Base-by-base conservation (phyloP, 345 rosid genomes). In the Trapa bicornis region DNA sequence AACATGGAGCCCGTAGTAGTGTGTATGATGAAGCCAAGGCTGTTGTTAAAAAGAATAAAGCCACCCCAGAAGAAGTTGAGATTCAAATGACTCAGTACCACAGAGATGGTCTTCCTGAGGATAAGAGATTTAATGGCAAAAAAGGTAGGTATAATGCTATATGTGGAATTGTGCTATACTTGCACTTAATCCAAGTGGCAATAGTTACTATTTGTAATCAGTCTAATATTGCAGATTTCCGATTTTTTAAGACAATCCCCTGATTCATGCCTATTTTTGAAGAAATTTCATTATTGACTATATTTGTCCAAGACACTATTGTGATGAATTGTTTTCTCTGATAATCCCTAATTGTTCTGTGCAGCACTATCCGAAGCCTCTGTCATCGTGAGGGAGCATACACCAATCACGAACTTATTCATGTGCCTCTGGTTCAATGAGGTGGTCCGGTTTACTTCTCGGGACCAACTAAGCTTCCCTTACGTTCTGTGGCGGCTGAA, bases 391-490 rank as follows among this genome's bases (percentile, higher is more conserved):
- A 82, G 97, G 81, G 80, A 91, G 80, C 92, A 91, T 74, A 79
- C 89, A 8, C 87, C 90, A 29, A 36, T 89, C 67, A 84, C 87
- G 22, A 84, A 91, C 73, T 67, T 89, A 54, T 80, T 91, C 15
- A 89, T 87, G 96, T 91, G 97, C 85, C 84, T 89, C 33, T 91
- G 96, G 97, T 91, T 91, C 76, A 87, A 91, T 54, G 97, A 91
- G 81, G 97, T 86, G 9, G 96, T 91, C 12, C 94, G 90, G 8
- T 91, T 76, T 78, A 91, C 97, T 9, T 91, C 97, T n/a, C 83
- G 97, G 50, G 98, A 93, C 77, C 98, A 93, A 56, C 79, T 93
- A 67, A 93, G 98, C 74, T 93, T 90, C 77, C 98, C 98, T 0
- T 88, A 84, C 67, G 91, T 93, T 60, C 81, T 87, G 4, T 90